Evolutionary conservation across 1,139 yeast species (phyloP).

Genomic region (Hyphopichia burtonii): DNA sequence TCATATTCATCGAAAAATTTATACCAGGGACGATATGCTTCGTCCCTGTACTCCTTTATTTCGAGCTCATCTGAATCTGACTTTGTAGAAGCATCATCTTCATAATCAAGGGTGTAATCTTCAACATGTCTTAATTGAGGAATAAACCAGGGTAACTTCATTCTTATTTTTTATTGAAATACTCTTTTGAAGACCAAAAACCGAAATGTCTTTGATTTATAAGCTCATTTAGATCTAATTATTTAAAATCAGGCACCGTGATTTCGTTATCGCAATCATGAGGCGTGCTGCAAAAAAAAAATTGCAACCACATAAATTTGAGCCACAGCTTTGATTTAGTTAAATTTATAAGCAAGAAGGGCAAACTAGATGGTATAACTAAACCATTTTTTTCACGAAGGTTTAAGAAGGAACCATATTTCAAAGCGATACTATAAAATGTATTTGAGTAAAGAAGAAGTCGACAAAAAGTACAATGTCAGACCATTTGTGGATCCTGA

Average conservation of each 20-base stretch:
- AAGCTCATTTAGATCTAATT: background rate
- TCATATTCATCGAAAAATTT: constrained; percentile 32
- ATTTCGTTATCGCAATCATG: background rate
- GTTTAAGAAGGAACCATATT: background rate
- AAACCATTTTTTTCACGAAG: too few species aligned
- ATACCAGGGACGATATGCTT: constrained; percentile 29
- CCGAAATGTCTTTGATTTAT: background rate
- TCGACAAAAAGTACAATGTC: constrained; percentile 27
- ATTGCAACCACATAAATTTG: background rate
- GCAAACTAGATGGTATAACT: too few species aligned
- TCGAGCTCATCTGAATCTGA: constrained; percentile 2
- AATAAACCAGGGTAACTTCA: constrained; percentile 17
- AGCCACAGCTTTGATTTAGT: background rate
- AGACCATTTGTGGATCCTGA: constrained; percentile 34
- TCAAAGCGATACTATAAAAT: background rate
- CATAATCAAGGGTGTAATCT: constrained; percentile 5
- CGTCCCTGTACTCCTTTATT: constrained; percentile 26
- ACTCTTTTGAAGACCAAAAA: too few species aligned
- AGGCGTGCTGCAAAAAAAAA: background rate
- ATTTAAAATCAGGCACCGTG: background rate
- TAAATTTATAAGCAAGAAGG: background rate
- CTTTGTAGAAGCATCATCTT: constrained; percentile 1
- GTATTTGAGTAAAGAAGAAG: constrained; percentile 12
- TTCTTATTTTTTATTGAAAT: too few species aligned
- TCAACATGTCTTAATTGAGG: constrained; percentile 19